Evolutionary conservation across 192 early-diverging fungal genomes (phyloP).

Genomic region (Coemansia reversa): DNA sequence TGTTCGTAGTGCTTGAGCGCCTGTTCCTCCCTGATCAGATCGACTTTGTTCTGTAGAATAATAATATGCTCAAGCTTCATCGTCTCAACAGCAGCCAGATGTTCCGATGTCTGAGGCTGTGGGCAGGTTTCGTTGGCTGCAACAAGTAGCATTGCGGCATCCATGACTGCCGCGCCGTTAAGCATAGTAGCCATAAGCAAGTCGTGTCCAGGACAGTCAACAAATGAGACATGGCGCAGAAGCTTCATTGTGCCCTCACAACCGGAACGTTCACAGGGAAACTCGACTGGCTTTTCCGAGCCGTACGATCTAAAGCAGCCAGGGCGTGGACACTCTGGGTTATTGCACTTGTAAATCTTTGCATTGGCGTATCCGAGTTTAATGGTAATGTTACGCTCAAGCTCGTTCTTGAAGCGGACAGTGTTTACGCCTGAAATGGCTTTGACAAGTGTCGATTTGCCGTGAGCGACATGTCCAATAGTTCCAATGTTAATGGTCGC

Average conservation of each 20-base stretch:
- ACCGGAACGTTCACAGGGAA: conserved; percentile 82
- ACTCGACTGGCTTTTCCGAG: conserved; percentile 79
- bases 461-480: conserved; percentile 99
- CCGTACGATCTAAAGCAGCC: conserved; percentile 92
- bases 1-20: conserved; percentile 86
- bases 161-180: conserved; percentile 98
- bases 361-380: conserved; percentile 99
- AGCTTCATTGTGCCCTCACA: conserved; percentile 87
- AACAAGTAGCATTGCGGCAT: conserved; percentile 95
- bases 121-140: conserved; percentile 98
- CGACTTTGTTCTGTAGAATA: conserved; percentile 98
- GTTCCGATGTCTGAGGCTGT: conserved; percentile 98
- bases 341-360: conserved; percentile 99
- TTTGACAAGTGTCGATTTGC: conserved; percentile 98
- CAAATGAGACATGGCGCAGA: conserved; percentile 93
- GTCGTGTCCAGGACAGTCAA: conserved; percentile 99
- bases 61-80: conserved; percentile 98
- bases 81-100: conserved; percentile 98
- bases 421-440: conserved; percentile 98
- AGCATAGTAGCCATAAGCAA: conserved; percentile 99
- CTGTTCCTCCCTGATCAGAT: conserved; percentile 91
- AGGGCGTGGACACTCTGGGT: conserved; percentile 88
- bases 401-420: conserved; percentile 96
- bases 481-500: conserved; percentile 99
- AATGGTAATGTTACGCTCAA: conserved; percentile 99